A percentile compares a stretch with the other conserved stretches of the same genome.
phyloP scores from a whole-genome alignment of 75 land plant genomes.

The Sequoiadendron giganteum region DNA sequence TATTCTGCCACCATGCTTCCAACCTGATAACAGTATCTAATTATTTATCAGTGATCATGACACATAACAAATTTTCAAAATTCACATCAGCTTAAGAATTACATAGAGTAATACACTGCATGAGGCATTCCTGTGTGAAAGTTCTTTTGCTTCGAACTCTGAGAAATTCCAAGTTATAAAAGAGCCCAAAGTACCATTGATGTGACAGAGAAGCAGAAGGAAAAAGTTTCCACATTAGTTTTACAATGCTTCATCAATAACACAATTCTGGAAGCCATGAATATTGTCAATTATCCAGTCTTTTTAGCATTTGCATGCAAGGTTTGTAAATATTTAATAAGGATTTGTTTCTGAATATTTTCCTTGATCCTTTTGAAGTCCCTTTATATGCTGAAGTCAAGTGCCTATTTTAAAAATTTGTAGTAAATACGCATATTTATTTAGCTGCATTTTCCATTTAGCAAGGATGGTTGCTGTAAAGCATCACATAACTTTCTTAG shows the following conservation, averaged over 20 bases:
- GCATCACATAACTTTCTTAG: too few species aligned
- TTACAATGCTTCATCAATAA: background rate
- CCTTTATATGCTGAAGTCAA: too few species aligned
- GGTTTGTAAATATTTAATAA: too few species aligned
- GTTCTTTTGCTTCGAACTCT: background rate
- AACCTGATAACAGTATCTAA: background rate
- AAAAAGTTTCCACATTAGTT: background rate
- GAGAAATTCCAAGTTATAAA: background rate
- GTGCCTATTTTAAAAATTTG: too few species aligned
- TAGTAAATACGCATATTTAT: too few species aligned
- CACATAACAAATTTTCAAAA: background rate
- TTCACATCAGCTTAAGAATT: background rate
- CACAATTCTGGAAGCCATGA: background rate
- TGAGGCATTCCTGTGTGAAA: background rate
- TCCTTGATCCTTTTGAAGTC: too few species aligned
- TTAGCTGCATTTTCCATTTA: too few species aligned
- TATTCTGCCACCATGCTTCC: background rate
- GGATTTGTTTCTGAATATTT: too few species aligned
- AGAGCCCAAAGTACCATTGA: background rate
- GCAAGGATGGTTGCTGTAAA: too few species aligned
- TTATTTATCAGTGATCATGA: background rate
- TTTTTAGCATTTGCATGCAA: too few species aligned
- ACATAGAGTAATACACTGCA: background rate
- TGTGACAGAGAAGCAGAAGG: background rate
- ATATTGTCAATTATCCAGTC: too few species aligned